Evolutionary conservation across 768 basidiomycete genomes (phyloP).

Genomic region (Suillus spraguei): DNA sequence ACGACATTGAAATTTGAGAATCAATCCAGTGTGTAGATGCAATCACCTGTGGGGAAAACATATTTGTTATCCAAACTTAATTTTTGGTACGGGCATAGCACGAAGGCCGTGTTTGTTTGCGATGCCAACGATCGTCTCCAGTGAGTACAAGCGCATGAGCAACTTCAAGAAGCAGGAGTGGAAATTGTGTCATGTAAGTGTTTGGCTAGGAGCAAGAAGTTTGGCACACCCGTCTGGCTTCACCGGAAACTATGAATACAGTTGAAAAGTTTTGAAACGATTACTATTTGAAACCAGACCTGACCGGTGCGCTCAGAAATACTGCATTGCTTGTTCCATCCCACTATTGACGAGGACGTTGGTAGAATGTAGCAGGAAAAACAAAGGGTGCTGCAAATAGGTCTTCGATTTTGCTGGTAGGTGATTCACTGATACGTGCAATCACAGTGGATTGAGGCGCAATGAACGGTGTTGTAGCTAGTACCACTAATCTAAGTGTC

Average conservation of each 20-base stretch:
- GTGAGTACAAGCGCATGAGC: constrained; percentile 62
- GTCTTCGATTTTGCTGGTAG: background rate
- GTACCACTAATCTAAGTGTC: too few species aligned
- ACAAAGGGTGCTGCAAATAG: background rate
- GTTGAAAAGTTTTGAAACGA: too few species aligned
- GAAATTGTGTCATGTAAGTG: constrained; percentile 31
- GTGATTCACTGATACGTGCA: background rate
- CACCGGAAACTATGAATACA: background rate
- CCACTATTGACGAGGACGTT: too few species aligned
- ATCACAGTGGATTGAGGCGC: background rate
- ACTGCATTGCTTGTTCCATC: too few species aligned
- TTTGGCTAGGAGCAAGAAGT: background rate
- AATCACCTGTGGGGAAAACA: too few species aligned
- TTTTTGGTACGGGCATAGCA: constrained; percentile 62
- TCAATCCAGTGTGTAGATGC: background rate
- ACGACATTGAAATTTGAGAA: too few species aligned
- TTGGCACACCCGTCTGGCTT: background rate
- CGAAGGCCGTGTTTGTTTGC: constrained; percentile 12
- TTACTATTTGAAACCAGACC: background rate
- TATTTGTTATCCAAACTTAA: constrained; percentile 37
- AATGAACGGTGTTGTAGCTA: background rate
- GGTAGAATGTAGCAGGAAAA: background rate
- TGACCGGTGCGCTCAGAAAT: too few species aligned
- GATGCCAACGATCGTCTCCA: constrained; percentile 47
- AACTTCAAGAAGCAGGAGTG: constrained; percentile 59